Percentiles rank a stretch among this genome's conserved stretches.
Conservation (phyloP, 129 eudicot genomes). For the Solidago caesia region DNA sequence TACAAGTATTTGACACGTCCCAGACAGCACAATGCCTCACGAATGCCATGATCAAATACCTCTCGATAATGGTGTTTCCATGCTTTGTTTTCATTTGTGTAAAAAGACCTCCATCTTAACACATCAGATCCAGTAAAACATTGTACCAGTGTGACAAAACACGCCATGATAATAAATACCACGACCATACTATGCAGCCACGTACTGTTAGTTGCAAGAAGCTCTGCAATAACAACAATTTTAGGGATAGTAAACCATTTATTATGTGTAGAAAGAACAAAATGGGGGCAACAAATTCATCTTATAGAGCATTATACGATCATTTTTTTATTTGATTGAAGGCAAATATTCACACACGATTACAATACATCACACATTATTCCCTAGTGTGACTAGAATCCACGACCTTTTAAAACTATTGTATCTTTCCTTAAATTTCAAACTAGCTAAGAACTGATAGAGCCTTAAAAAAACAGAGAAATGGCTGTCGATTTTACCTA, state of each 20-base stretch:
- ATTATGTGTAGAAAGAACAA: slow-evolving; percentile 1
- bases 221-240: slow-evolving; percentile 40
- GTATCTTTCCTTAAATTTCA: neutral
- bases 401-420: neutral
- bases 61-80: slow-evolving; percentile 76
- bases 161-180: slow-evolving; percentile 42
- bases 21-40: slow-evolving; percentile 83
- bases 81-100: slow-evolving; percentile 53
- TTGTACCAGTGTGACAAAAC: slow-evolving; percentile 49
- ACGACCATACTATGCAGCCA: slow-evolving; percentile 41
- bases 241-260: slow-evolving; percentile 19
- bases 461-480: neutral
- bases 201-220: slow-evolving; percentile 28
- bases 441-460: neutral
- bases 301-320: no score
- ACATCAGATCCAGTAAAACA: slow-evolving; percentile 66
- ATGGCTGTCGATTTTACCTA: slow-evolving; percentile 37
- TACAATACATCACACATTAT: neutral
- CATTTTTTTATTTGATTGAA: no score
- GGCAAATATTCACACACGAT: neutral
- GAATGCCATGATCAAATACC: slow-evolving; percentile 76
- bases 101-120: slow-evolving; percentile 73
- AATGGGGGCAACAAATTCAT: neutral
- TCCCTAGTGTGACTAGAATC: no score
- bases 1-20: slow-evolving; percentile 79